These are phyloP conservation scores for Cyamopsis tetragonoloba DNA, from an alignment of 306 rosid genomes.

Conservation along the genomic window DNA sequence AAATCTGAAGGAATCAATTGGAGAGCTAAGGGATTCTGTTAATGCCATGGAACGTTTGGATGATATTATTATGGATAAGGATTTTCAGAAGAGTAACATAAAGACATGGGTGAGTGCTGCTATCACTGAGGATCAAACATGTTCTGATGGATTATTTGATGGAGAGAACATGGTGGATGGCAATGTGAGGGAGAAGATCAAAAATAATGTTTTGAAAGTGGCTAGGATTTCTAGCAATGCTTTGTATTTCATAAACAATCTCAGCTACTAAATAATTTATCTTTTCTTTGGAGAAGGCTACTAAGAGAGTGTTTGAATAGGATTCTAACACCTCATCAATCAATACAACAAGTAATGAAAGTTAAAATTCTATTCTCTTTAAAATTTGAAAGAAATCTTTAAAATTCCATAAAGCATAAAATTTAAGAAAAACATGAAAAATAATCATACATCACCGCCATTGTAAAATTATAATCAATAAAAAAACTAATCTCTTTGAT, in stretches of 20 bases:
- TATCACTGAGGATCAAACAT: conserved; percentile 17
- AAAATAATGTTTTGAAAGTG: neutral
- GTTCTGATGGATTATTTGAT: conserved; percentile 26
- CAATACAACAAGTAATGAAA: no score
- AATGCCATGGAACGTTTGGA: conserved; percentile 3
- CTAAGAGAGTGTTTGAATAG: no score
- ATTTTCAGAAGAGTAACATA: conserved; percentile 10
- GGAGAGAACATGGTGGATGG: neutral
- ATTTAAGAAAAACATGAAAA: no score
- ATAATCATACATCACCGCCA: no score
- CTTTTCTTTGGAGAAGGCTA: no score
- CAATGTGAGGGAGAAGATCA: neutral
- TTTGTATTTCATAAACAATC: conserved; percentile 31
- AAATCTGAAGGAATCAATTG: conserved; percentile 7
- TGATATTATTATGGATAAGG: neutral
- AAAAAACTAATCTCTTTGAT: no score
- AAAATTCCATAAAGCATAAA: no score
- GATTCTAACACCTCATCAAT: no score
- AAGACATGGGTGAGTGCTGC: conserved; percentile 34
- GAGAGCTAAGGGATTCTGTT: conserved; percentile 12
- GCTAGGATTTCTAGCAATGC: conserved; percentile 30
- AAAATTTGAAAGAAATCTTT: no score
- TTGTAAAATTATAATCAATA: no score
- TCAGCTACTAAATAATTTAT: neutral
- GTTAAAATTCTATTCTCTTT: no score